Evolutionary conservation across 805 yeast genomes (phyloP).

Genomic region (Zygoascus biomembranicola): DNA sequence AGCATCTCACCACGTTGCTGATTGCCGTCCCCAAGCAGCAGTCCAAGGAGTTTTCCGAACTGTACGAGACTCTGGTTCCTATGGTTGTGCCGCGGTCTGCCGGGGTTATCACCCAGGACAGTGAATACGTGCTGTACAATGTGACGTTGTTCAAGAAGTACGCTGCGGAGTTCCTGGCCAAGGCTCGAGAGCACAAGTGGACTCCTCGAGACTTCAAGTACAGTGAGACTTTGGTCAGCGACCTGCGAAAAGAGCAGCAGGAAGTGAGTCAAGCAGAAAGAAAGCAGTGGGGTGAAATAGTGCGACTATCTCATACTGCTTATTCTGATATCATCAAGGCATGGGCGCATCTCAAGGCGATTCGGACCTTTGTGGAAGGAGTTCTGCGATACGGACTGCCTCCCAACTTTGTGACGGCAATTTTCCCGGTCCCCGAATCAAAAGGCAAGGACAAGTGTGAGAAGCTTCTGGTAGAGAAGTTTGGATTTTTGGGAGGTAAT

Average conservation of each 20-base stretch:
- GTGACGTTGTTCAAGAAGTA: conserved; percentile 82
- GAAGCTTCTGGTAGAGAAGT: conserved; percentile 60
- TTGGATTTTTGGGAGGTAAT: conserved; percentile 86
- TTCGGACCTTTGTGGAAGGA: conserved; percentile 84
- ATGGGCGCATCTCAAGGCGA: conserved; percentile 85
- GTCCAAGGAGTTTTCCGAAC: conserved; percentile 49
- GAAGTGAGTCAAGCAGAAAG: conserved; percentile 67
- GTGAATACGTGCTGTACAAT: conserved; percentile 63
- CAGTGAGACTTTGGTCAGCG: conserved; percentile 65
- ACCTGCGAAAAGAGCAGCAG: conserved; percentile 70
- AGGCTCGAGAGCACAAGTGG: conserved; percentile 79
- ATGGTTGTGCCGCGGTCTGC: conserved; percentile 95
- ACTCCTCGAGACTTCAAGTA: conserved; percentile 88
- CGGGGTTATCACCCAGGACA: conserved; percentile 55
- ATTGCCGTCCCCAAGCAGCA: conserved; percentile 76
- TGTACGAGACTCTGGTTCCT: conserved; percentile 67
- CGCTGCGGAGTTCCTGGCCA: conserved; percentile 56
- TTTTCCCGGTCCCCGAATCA: conserved; percentile 37
- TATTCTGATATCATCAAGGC: conserved; percentile 74
- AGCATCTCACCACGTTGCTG: conserved; percentile 76
- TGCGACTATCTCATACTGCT: conserved; percentile 81
- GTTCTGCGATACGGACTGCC: conserved; percentile 96
- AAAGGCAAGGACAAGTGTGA: conserved; percentile 49
- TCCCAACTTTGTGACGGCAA: conserved; percentile 58
- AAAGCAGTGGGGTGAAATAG: conserved; percentile 60